phyloP scores from a whole-genome alignment of 495 filamentous ascomycete genomes.

The Tuber umbilicatum region DNA sequence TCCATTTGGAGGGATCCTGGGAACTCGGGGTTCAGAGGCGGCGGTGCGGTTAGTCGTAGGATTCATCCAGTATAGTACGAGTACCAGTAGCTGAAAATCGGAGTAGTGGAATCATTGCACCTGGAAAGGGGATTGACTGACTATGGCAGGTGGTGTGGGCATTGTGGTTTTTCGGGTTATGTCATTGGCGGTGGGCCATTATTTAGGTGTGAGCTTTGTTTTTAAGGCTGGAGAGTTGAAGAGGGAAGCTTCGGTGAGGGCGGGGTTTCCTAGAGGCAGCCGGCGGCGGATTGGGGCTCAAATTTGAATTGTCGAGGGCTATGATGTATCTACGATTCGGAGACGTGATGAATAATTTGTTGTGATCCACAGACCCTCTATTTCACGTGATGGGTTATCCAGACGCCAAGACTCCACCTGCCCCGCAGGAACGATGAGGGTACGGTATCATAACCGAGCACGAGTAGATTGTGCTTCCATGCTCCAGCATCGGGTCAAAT shows the following conservation, averaged over 20 bases:
- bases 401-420: not conserved
- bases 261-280: not conserved
- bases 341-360: too few species aligned
- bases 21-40: constrained; percentile 37
- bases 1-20: constrained; percentile 37
- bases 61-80: too few species aligned
- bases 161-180: not conserved
- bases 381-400: not conserved
- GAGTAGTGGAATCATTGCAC: constrained; percentile 32
- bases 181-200: not conserved
- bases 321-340: too few species aligned
- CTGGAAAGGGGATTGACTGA: not conserved
- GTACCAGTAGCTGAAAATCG: constrained; percentile 36
- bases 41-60: constrained; percentile 37
- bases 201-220: not conserved
- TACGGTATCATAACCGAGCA: not conserved
- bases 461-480: not conserved
- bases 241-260: not conserved
- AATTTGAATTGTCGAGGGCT: not conserved
- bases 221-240: not conserved
- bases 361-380: not conserved
- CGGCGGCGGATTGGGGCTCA: not conserved
- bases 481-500: not conserved
- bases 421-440: not conserved
- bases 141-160: not conserved